Evolutionary conservation across 2,329 filamentous ascomycete species (phyloP).

Genomic region (Botrytis cinerea): DNA sequence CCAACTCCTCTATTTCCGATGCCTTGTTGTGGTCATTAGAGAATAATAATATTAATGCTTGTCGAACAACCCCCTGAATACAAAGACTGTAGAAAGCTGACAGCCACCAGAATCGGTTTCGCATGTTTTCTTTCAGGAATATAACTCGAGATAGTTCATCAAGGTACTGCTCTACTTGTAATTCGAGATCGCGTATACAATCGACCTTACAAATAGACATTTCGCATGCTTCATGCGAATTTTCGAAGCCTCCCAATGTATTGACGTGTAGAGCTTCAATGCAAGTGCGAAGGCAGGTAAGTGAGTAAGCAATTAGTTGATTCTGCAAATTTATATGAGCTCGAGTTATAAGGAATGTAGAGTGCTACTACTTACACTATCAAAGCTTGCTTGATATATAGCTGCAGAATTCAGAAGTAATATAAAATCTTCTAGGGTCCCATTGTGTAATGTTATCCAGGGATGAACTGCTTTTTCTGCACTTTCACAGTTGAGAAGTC

Average conservation of each 20-base stretch:
- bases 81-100: constrained; percentile 32
- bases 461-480: constrained; percentile 4
- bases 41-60: constrained; percentile 13
- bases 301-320: constrained; percentile 32
- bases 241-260: not conserved
- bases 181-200: constrained; percentile 18
- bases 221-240: constrained; percentile 14
- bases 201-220: constrained; percentile 27
- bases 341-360: no score
- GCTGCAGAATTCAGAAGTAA: constrained; percentile 15
- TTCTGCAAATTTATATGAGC: constrained; percentile 25
- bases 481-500: constrained; percentile 15
- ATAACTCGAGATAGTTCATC: constrained; percentile 29
- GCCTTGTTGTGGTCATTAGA: not conserved
- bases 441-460: constrained; percentile 8
- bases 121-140: constrained; percentile 30
- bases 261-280: constrained; percentile 28
- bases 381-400: constrained; percentile 15
- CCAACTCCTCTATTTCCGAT: not conserved
- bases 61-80: constrained; percentile 29
- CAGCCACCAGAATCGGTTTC: constrained; percentile 27
- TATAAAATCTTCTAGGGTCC: constrained; percentile 14
- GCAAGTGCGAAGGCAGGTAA: constrained; percentile 31
- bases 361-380: constrained; percentile 3
- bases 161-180: constrained; percentile 25